These are phyloP conservation scores for Salix dunnii DNA, from an alignment of 345 rosid genomes.

Conservation along the genomic window DNA sequence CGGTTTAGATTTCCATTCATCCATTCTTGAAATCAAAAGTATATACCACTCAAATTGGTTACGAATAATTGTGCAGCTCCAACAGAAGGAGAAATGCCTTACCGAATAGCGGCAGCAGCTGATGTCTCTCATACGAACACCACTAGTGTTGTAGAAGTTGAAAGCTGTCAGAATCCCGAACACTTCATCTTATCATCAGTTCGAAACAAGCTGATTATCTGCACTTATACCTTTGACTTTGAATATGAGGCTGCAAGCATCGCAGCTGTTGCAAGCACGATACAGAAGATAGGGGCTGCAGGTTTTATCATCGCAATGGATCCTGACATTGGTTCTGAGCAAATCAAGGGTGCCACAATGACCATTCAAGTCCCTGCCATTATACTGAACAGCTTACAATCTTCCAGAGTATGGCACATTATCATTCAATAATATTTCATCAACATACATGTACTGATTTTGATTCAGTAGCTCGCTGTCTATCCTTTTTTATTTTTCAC, in stretches of 20 bases:
- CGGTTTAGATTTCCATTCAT: not conserved
- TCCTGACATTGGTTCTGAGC: constrained; percentile 34
- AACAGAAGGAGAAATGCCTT: constrained; percentile 28
- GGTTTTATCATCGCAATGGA: constrained; percentile 48
- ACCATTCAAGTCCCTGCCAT: constrained; percentile 39
- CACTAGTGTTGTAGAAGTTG: constrained; percentile 23
- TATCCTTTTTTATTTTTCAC: not conserved
- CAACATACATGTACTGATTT: not conserved
- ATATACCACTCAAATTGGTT: not conserved
- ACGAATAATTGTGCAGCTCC: constrained; percentile 34
- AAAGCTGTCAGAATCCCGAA: constrained; percentile 41
- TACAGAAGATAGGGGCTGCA: constrained; percentile 40
- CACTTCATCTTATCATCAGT: constrained; percentile 32
- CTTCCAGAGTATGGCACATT: constrained; percentile 31
- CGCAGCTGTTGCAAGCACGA: constrained; percentile 38
- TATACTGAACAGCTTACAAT: constrained; percentile 38
- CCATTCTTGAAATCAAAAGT: not conserved
- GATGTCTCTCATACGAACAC: constrained; percentile 37
- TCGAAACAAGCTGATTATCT: constrained; percentile 37
- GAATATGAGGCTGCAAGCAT: constrained; percentile 34
- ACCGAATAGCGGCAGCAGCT: constrained; percentile 39
- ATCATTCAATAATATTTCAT: not conserved
- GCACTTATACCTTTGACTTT: constrained; percentile 39
- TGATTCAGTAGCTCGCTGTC: too few relatives aligned
- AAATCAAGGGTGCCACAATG: constrained; percentile 34